These are phyloP conservation scores for Trichosporon sp. DNA, from an alignment of 1,284 basidiomycete genomes.

Conservation along the genomic window DNA sequence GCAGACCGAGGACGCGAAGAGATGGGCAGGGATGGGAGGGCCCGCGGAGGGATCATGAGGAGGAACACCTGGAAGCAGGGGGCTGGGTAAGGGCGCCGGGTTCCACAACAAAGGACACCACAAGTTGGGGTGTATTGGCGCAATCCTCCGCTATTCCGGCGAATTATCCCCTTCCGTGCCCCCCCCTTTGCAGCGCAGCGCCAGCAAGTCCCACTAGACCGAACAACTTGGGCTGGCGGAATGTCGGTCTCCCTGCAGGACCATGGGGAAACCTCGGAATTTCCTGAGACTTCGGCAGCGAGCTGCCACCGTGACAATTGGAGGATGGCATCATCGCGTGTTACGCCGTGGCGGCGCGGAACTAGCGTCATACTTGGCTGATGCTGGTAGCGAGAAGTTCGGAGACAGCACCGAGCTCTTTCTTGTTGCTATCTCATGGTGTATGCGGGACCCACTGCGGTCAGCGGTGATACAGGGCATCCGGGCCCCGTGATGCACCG, in stretches of 20 bases:
- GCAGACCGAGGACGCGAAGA: neutral
- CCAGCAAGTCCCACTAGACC: neutral
- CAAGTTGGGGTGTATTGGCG: too few relatives aligned
- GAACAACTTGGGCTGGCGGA: neutral
- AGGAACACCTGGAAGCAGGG: too few relatives aligned
- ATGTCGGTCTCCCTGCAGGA: neutral
- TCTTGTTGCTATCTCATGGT: too few relatives aligned
- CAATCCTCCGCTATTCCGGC: neutral
- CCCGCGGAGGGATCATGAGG: too few relatives aligned
- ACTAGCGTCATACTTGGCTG: neutral
- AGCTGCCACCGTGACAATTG: neutral
- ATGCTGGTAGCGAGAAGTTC: too few relatives aligned
- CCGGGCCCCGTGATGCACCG: too few relatives aligned
- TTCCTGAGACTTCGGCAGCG: neutral
- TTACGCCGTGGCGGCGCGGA: neutral
- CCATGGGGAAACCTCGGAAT: neutral
- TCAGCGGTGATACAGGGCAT: too few relatives aligned
- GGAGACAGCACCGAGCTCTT: too few relatives aligned
- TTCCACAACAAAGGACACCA: neutral
- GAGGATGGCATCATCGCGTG: neutral
- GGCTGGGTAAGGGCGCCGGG: too few relatives aligned
- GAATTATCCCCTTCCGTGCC: too few relatives aligned
- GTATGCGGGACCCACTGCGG: too few relatives aligned
- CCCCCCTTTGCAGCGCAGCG: neutral
- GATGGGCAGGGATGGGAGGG: neutral